Conservation (phyloP, 345 rosid genomes). For the Xanthoceras sorbifolium region DNA sequence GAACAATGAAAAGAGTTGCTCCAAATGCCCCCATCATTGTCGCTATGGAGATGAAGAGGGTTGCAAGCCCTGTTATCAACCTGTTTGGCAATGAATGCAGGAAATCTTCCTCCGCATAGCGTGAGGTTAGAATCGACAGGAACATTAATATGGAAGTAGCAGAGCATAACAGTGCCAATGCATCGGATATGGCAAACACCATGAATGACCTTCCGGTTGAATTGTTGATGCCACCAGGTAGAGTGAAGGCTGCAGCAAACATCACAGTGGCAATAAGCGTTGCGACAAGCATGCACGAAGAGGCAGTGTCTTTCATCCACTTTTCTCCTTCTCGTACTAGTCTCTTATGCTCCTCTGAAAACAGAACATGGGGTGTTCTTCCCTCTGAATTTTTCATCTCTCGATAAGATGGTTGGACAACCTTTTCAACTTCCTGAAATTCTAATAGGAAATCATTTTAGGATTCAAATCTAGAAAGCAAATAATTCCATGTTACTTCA, state of each 20-base stretch:
- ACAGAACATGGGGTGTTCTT: constrained; percentile 21
- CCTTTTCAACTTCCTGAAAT: constrained; percentile 32
- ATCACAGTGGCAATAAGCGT: constrained; percentile 40
- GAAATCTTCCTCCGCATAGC: constrained; percentile 38
- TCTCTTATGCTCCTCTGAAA: constrained; percentile 18
- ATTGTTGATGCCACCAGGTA: constrained; percentile 46
- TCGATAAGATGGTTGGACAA: constrained; percentile 27
- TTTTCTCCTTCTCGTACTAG: constrained; percentile 23
- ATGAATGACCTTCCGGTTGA: constrained; percentile 26
- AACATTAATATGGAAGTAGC: constrained; percentile 37
- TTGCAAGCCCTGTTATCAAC: constrained; percentile 36
- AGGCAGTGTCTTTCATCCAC: constrained; percentile 47
- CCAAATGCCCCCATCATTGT: constrained; percentile 43
- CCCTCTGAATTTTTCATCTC: constrained; percentile 28
- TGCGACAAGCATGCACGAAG: constrained; percentile 39
- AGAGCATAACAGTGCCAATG: constrained; percentile 34
- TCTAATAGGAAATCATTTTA: neutral
- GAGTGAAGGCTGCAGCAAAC: constrained; percentile 39
- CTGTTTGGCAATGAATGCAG: constrained; percentile 32
- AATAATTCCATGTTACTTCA: too few species aligned
- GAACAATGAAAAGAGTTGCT: constrained; percentile 29
- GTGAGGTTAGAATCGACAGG: constrained; percentile 39
- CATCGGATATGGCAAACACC: constrained; percentile 36
- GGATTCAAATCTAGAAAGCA: constrained; percentile 25
- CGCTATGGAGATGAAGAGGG: constrained; percentile 41